Evolutionary conservation across 768 basidiomycete genomes (phyloP), one percentile per base, ranked within the genome.

Genomic region (Coprinellus micaceus): DNA sequence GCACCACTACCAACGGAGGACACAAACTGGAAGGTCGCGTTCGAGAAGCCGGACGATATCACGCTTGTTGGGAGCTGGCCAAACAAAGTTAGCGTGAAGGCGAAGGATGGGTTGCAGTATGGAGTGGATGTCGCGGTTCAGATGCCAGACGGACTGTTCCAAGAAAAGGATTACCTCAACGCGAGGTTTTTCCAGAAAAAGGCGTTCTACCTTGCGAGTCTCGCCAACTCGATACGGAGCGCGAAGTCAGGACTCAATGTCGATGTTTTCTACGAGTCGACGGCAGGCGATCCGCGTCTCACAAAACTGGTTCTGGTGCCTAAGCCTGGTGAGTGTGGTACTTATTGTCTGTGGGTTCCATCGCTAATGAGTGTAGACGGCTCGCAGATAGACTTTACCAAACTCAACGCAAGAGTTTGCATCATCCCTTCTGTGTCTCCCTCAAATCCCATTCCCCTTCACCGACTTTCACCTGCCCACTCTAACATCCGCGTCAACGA

Each of bases 131-230:
- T 97, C 36, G 88, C 86, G 1, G 75, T 96, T 13, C 86, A 93
- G 67, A 96, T 97, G 91, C 93, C 94, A 10, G 68, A 82, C 37
- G 92, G 62, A 46, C 74, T 97, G n/a, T 95, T 98, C 65, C 92
- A 96, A 74, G 92, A 95, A 65, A 99, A 98, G 67, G 95, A 98
- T 66, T 91, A 93, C 61, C 76, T 94, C 56, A 88, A 94, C 66
- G 82, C 85, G 7, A 83, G 97, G 11, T 94, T 89, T 68, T 95
- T 96, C 67, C 89, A 95, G 67, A 98, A 98, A 67, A 80, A 91
- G 37, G 86, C 92, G 0, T 94, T 89, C 67, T 99, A 92, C 70
- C 81, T 98, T 19, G 88, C 94, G 6, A 82, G 81, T 3, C 74
- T 98, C 44, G 89, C 91, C 1, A 76, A 81, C 7, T 80, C 82